These are phyloP conservation scores for Mychonastes homosphaera DNA, from an alignment of 139 green algal genomes.

Conservation along the genomic window DNA sequence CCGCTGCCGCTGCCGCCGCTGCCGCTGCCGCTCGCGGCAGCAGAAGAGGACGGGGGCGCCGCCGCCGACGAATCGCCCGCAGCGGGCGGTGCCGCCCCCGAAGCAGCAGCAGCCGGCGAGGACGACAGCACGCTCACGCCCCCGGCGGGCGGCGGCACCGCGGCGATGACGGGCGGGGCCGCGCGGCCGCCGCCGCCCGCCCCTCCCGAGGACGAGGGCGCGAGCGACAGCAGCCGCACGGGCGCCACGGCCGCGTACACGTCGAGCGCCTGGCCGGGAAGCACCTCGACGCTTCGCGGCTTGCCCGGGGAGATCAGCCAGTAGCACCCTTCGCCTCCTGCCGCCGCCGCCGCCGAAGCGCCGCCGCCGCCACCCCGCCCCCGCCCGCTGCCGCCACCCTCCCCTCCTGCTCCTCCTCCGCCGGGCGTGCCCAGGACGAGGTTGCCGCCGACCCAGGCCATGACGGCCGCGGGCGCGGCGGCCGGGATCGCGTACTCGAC, in stretches of 20 bases:
- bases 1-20: too few relatives aligned
- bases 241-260: conserved; percentile 25
- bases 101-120: too few relatives aligned
- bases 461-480: background rate
- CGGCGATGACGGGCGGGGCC: conserved; percentile 8
- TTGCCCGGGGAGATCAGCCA: conserved; percentile 15
- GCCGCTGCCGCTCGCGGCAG: background rate
- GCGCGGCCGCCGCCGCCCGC: conserved; percentile 4
- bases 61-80: too few relatives aligned
- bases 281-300: conserved; percentile 9
- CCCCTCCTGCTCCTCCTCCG: background rate
- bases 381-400: background rate
- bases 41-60: background rate
- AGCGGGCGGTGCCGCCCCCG: too few relatives aligned
- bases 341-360: background rate
- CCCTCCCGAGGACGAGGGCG: too few relatives aligned
- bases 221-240: conserved; percentile 21
- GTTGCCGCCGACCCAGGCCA: conserved; percentile 28
- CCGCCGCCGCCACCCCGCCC: background rate
- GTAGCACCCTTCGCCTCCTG: conserved; percentile 10
- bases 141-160: conserved; percentile 8
- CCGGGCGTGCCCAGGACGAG: conserved; percentile 22
- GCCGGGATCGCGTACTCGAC: conserved; percentile 39
- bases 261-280: conserved; percentile 19
- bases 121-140: too few relatives aligned